Evolutionary conservation across 2,329 filamentous ascomycete species (phyloP).

Genomic region (Grosmannia serpens): DNA sequence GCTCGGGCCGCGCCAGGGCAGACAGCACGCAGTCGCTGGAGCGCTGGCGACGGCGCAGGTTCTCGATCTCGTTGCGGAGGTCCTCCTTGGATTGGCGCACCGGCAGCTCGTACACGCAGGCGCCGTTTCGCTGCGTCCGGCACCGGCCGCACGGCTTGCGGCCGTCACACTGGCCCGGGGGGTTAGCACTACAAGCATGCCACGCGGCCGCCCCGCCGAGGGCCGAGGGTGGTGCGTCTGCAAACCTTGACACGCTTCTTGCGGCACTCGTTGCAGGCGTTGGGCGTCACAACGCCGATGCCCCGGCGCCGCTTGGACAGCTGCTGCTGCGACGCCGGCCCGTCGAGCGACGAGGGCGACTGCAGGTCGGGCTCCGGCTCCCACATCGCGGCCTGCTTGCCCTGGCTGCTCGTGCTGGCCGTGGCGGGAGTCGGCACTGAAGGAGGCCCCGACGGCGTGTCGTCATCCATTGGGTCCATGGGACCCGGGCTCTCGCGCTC

Average conservation of each 20-base stretch:
- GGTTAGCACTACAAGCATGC: background rate
- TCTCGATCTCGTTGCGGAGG: conserved; percentile 48
- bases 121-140: conserved; percentile 38
- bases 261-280: conserved; percentile 49
- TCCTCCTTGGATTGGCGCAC: conserved; percentile 54
- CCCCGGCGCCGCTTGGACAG: conserved; percentile 38
- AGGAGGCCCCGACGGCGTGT: background rate
- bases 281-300: conserved; percentile 44
- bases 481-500: background rate
- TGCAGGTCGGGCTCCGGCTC: background rate
- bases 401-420: background rate
- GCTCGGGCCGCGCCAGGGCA: conserved; percentile 38
- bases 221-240: background rate
- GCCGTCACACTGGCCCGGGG: conserved; percentile 41
- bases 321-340: background rate
- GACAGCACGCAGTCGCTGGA: conserved; percentile 43
- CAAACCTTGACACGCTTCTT: conserved; percentile 50
- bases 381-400: background rate
- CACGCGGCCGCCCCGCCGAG: too few relatives aligned
- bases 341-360: background rate
- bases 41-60: conserved; percentile 40
- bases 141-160: conserved; percentile 44
- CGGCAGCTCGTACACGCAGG: conserved; percentile 51
- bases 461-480: conserved; percentile 3
- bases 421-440: background rate